A percentile compares a stretch with the other conserved stretches of the same genome.
phyloP scores from a whole-genome alignment of 768 basidiomycete genomes.

The Sistotremastrum niveocremeum region DNA sequence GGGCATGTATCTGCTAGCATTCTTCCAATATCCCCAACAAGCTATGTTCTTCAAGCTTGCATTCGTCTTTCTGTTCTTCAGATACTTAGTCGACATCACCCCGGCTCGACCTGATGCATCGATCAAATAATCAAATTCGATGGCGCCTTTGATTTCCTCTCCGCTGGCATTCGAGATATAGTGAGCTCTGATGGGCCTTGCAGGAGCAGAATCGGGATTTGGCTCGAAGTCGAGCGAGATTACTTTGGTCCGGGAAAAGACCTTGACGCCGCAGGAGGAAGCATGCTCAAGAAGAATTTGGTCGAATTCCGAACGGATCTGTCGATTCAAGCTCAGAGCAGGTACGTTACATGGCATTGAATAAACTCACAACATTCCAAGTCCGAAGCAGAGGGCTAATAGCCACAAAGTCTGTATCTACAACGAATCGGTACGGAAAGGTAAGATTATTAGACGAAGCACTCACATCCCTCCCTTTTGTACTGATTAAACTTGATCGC shows the following conservation, averaged over 20 bases:
- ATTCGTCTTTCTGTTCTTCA: constrained; percentile 59
- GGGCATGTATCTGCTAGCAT: constrained; percentile 15
- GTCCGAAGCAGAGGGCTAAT: constrained; percentile 33
- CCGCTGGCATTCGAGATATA: constrained; percentile 3
- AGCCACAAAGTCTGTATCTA: constrained; percentile 47
- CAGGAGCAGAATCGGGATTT: not conserved
- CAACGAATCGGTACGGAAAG: not conserved
- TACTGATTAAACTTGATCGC: constrained; percentile 44
- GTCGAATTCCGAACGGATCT: constrained; percentile 49
- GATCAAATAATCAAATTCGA: constrained; percentile 35
- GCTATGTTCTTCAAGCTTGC: constrained; percentile 19
- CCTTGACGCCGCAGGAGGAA: constrained; percentile 27
- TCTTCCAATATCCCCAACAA: constrained; percentile 21
- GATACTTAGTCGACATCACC: constrained; percentile 51
- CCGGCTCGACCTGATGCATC: constrained; percentile 66
- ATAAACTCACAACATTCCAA: constrained; percentile 48
- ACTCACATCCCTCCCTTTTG: constrained; percentile 45
- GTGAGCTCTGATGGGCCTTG: too few relatives aligned
- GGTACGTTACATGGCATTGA: not conserved
- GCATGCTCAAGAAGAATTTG: constrained; percentile 45
- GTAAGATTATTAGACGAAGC: not conserved
- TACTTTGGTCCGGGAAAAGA: constrained; percentile 35
- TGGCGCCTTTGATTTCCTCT: not conserved
- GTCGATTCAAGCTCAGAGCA: not conserved
- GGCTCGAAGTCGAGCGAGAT: constrained; percentile 30